Conservation (phyloP, 2,329 filamentous ascomycete species). For the Penicillium glabrum region DNA sequence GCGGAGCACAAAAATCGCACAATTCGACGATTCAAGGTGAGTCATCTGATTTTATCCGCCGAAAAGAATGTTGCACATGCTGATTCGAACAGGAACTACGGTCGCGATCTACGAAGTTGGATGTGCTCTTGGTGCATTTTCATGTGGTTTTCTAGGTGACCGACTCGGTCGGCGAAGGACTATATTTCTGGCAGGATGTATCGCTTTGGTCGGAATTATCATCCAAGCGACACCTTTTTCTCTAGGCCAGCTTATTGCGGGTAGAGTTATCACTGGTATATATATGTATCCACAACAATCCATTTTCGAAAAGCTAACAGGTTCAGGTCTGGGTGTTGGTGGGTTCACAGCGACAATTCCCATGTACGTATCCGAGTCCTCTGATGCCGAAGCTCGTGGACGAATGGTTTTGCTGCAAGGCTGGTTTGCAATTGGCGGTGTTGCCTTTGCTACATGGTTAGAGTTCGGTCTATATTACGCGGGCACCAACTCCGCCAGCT, state of each 20-base stretch:
- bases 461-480: slow-evolving; percentile 43
- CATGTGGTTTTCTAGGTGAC: slow-evolving; percentile 14
- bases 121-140: slow-evolving; percentile 20
- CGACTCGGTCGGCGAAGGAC: slow-evolving; percentile 19
- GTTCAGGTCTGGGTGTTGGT: slow-evolving; percentile 23
- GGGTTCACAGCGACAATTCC: slow-evolving; percentile 27
- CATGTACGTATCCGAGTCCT: slow-evolving; percentile 23
- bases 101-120: slow-evolving; percentile 28
- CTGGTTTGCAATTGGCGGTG: slow-evolving; percentile 20
- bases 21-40: slow-evolving; percentile 21
- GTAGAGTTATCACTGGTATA: slow-evolving; percentile 17
- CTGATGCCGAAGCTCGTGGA: slow-evolving; percentile 14
- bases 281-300: not conserved
- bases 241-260: slow-evolving; percentile 12
- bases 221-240: slow-evolving; percentile 18
- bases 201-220: slow-evolving; percentile 13
- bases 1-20: slow-evolving; percentile 11
- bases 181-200: slow-evolving; percentile 17
- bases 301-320: not conserved
- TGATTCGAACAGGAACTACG: slow-evolving; percentile 16
- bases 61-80: not conserved
- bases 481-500: slow-evolving; percentile 27
- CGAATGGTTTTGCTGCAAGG: slow-evolving; percentile 20
- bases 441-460: slow-evolving; percentile 36
- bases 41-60: not conserved